Evolutionary conservation across 495 filamentous ascomycete species (phyloP), one percentile per base, ranked within the genome.

Genomic region (Penicillium steckii): DNA sequence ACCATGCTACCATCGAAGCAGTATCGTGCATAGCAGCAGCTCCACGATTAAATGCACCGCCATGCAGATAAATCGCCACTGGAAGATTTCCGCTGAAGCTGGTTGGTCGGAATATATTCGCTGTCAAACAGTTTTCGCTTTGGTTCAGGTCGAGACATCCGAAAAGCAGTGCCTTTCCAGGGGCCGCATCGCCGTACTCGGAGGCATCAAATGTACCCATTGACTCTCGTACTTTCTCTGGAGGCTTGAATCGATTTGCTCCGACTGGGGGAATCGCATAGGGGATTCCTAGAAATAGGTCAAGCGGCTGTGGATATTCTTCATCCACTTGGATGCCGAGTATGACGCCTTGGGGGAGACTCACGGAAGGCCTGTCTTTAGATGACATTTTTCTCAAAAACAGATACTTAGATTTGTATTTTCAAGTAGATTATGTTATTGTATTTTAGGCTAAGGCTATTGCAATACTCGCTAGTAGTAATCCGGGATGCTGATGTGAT

Each of bases 1-100:
- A 67, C 74, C 77, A 83, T 1, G 79, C 72, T 0, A 78, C 70
- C 56, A 85, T 79, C 46, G 70, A 75, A 1, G 73, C 70, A 13
- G 61, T 64, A 29, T 64, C 49, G 32, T 67, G 64, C 61, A 62
- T 67, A 6, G 61, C 40, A 8, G 64, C 64, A 29, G 61, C 49
- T 3, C 64, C 64, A 1, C 64, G 53, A 33, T 67, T 67, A 43
- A 58, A 67, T 10, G 64, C 61, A 25, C 64, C 61, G 1, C 64
- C 64, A 33, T 67, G 64, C 3, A 67, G 32, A 57, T 85, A 83
- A 0, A 84, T 70, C 7, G 80, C 69, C 8, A 85, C 79, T 9
- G 83, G 83, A 23, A 85, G 53, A 43, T 73, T 70, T 8, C 47
- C 32, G 46, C 24, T 15, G 21, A 4, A 23, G 0, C 67, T 65